phyloP scores from a whole-genome alignment of 1,284 basidiomycete species.

The Somion occarium region DNA sequence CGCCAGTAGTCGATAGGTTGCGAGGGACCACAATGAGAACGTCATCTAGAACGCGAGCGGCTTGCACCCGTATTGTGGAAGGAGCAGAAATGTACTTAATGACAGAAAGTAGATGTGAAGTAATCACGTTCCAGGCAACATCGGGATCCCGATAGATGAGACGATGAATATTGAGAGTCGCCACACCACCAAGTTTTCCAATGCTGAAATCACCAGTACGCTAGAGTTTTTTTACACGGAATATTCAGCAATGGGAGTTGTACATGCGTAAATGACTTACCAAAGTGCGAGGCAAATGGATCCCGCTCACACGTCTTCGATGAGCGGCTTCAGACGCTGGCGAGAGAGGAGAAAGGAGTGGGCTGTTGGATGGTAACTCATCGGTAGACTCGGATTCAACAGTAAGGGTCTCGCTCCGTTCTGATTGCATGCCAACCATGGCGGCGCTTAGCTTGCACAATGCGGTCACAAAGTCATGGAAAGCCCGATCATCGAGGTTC shows the following conservation, averaged over 20 bases:
- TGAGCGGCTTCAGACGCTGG: slow-evolving; percentile 38
- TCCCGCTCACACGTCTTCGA: slow-evolving; percentile 78
- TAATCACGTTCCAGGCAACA: slow-evolving; percentile 84
- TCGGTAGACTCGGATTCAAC: slow-evolving; percentile 37
- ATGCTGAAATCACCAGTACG: slow-evolving; percentile 84
- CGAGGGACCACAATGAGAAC: slow-evolving; percentile 71
- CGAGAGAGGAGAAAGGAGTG: slow-evolving; percentile 16
- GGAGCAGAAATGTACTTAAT: slow-evolving; percentile 66
- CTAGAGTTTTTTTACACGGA: too few species aligned
- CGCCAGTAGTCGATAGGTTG: slow-evolving; percentile 56
- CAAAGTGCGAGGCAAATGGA: slow-evolving; percentile 72
- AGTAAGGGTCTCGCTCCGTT: slow-evolving; percentile 26
- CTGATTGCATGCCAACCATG: slow-evolving; percentile 83
- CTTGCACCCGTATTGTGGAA: slow-evolving; percentile 81
- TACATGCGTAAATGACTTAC: slow-evolving; percentile 36
- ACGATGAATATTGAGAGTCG: slow-evolving; percentile 79
- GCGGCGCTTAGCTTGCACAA: slow-evolving; percentile 83
- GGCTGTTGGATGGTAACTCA: slow-evolving; percentile 33
- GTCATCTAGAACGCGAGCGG: slow-evolving; percentile 81
- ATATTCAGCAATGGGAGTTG: background rate
- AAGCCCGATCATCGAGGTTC: slow-evolving; percentile 79
- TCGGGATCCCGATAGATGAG: slow-evolving; percentile 76
- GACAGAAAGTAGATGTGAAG: slow-evolving; percentile 73
- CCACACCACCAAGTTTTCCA: slow-evolving; percentile 76
- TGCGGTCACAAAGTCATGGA: slow-evolving; percentile 77